Percentiles rank a stretch among this genome's conserved stretches.
These are phyloP conservation scores for Leccinum barrowsii DNA, from an alignment of 768 basidiomycete genomes.

Conservation along the genomic window DNA sequence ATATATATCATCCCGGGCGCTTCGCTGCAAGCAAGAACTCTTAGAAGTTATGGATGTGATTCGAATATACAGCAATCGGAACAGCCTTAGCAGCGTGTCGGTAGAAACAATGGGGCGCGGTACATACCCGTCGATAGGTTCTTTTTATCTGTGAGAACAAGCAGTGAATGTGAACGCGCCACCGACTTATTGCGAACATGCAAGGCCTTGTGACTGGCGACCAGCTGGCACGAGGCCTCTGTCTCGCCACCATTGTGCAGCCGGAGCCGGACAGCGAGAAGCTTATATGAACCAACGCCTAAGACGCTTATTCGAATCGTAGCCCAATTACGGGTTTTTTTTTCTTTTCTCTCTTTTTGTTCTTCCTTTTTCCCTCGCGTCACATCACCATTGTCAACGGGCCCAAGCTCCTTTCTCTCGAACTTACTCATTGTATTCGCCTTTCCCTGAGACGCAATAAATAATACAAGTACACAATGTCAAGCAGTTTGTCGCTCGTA, in stretches of 20 bases:
- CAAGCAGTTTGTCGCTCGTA: slow-evolving; percentile 12
- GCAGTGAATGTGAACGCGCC: not conserved
- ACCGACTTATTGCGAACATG: not conserved
- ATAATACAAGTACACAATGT: not conserved
- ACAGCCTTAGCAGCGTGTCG: not conserved
- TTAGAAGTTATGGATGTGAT: not conserved
- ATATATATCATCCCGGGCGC: not conserved
- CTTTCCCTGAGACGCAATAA: not conserved
- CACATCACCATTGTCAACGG: not conserved
- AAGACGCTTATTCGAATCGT: not conserved
- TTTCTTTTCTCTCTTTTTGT: not conserved
- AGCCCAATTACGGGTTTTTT: not conserved
- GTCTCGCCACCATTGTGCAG: not conserved
- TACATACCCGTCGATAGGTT: not conserved
- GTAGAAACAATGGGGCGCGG: not conserved
- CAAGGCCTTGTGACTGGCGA: not conserved
- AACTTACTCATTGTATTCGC: not conserved
- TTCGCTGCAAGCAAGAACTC: not conserved
- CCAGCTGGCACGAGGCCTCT: not conserved
- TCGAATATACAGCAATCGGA: not conserved
- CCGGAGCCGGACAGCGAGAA: slow-evolving; percentile 16
- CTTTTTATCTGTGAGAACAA: slow-evolving; percentile 4
- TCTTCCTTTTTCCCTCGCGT: no score
- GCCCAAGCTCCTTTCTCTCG: not conserved
- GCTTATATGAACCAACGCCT: slow-evolving; percentile 1